Evolutionary conservation across 768 basidiomycete genomes (phyloP).

Genomic region (Leccinum longicurvipes): DNA sequence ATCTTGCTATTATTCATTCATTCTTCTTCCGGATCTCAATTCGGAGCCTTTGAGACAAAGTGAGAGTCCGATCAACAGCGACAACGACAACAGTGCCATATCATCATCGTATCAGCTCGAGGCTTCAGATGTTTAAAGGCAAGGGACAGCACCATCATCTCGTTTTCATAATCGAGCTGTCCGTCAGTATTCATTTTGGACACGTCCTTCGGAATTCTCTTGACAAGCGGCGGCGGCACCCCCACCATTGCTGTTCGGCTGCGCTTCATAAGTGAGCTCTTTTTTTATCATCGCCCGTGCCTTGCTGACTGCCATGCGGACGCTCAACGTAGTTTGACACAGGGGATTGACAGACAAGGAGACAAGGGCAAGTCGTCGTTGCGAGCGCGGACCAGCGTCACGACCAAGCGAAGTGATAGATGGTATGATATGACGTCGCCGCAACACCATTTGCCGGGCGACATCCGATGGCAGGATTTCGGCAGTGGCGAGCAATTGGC

Average conservation of each 20-base stretch:
- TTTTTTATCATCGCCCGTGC: slow-evolving; percentile 9
- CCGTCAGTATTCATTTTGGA: slow-evolving; percentile 11
- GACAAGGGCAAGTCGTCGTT: slow-evolving; percentile 14
- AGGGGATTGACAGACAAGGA: neutral
- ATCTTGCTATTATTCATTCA: neutral
- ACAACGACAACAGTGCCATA: neutral
- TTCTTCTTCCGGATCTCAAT: slow-evolving; percentile 22
- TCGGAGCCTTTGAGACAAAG: slow-evolving; percentile 16
- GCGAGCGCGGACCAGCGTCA: neutral
- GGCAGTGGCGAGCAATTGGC: neutral
- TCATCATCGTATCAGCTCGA: slow-evolving; percentile 8
- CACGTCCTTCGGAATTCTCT: neutral
- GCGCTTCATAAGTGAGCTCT: neutral
- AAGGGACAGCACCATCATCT: slow-evolving; percentile 9
- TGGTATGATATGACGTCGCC: neutral
- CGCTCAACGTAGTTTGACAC: neutral
- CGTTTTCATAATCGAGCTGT: slow-evolving; percentile 16
- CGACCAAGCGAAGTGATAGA: neutral
- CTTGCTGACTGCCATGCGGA: slow-evolving; percentile 17
- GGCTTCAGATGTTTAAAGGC: neutral
- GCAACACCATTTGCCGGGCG: neutral
- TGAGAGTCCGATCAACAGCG: slow-evolving; percentile 19
- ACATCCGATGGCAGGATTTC: neutral
- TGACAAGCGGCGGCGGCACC: slow-evolving; percentile 5
- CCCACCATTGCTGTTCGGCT: neutral